These are phyloP conservation scores for Blumeriella jaapii DNA, from an alignment of 2,329 filamentous ascomycete species.

Conservation along the genomic window DNA sequence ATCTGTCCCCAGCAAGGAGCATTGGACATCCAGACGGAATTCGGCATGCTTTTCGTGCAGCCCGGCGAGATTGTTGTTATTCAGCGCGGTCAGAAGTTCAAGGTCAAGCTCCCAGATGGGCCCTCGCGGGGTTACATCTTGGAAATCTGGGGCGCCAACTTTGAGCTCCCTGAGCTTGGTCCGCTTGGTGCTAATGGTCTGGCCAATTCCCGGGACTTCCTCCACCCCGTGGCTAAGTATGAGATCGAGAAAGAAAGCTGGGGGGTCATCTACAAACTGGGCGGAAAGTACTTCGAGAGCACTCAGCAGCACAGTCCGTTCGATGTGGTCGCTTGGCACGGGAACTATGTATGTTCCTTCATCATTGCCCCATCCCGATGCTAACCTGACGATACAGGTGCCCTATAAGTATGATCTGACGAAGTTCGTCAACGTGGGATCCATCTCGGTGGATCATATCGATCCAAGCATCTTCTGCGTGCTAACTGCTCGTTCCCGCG, in stretches of 20 bases:
- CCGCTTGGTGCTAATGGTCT: constrained; percentile 53
- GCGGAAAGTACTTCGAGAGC: constrained; percentile 52
- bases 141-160: constrained; percentile 53
- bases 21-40: constrained; percentile 49
- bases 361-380: too few relatives aligned
- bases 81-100: constrained; percentile 50
- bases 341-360: constrained; percentile 36
- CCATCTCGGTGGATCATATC: constrained; percentile 50
- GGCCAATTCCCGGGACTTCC: constrained; percentile 53
- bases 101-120: constrained; percentile 45
- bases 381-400: constrained; percentile 24
- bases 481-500: constrained; percentile 45
- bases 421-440: constrained; percentile 47
- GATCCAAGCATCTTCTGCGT: constrained; percentile 59
- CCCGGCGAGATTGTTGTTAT: constrained; percentile 56
- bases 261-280: constrained; percentile 43
- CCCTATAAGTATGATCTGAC: constrained; percentile 70
- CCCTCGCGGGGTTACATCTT: constrained; percentile 49
- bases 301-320: constrained; percentile 60
- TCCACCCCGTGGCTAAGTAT: constrained; percentile 44
- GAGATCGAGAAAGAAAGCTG: constrained; percentile 32
- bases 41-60: constrained; percentile 38
- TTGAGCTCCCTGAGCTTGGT: constrained; percentile 51
- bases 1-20: constrained; percentile 51
- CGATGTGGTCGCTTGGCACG: constrained; percentile 70